Percentiles rank a stretch among this genome's conserved stretches.
Conservation (phyloP, 768 basidiomycete species). For the Leccinum incarnatum region DNA sequence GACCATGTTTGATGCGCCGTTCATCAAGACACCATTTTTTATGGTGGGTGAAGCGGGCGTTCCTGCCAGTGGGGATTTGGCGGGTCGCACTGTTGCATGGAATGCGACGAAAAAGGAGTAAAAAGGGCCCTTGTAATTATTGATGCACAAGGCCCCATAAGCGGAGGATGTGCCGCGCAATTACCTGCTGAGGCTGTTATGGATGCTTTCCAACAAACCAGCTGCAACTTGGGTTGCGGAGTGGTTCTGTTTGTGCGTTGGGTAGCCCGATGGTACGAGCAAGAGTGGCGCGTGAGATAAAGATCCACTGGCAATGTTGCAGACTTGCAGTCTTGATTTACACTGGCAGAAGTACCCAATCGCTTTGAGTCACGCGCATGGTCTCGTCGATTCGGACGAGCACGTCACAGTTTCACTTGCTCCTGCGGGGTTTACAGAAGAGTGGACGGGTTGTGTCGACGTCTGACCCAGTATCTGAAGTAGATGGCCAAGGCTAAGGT, state of each 20-base stretch:
- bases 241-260: too few relatives aligned
- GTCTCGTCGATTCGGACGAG: background rate
- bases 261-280: conserved; percentile 7
- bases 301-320: conserved; percentile 6
- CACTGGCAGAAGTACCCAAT: too few relatives aligned
- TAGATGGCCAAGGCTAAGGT: background rate
- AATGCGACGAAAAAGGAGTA: conserved; percentile 29
- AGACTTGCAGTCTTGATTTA: background rate
- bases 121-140: conserved; percentile 42
- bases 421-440: too few relatives aligned
- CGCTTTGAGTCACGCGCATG: background rate
- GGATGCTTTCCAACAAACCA: conserved; percentile 59
- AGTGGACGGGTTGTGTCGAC: too few relatives aligned
- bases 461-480: too few relatives aligned
- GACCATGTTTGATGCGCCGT: background rate
- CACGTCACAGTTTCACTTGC: too few relatives aligned
- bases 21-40: background rate
- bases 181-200: conserved; percentile 61
- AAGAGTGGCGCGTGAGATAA: conserved; percentile 18
- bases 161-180: conserved; percentile 42
- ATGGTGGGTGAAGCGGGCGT: conserved; percentile 28
- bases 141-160: conserved; percentile 46
- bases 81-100: conserved; percentile 39
- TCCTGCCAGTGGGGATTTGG: conserved; percentile 78
- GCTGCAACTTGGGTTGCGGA: background rate